A percentile compares a stretch with the other conserved stretches of the same genome.
Conservation (phyloP, 2,329 filamentous ascomycete species). For the Podosphaera fusca region DNA sequence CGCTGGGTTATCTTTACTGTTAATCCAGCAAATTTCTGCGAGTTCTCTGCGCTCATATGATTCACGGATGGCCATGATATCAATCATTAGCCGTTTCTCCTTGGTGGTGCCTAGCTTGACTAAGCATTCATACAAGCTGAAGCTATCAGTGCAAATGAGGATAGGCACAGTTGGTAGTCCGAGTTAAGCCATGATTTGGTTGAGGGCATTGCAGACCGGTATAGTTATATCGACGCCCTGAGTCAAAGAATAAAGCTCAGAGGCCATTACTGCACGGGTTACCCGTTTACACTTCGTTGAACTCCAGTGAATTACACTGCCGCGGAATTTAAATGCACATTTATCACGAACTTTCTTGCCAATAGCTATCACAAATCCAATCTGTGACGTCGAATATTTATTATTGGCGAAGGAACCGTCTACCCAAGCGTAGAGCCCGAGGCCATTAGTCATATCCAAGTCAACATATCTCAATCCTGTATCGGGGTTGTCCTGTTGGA, state of each 20-base stretch:
- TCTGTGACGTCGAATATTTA: background rate
- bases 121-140: too few species aligned
- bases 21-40: background rate
- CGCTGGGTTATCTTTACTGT: background rate
- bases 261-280: background rate
- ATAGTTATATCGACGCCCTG: background rate
- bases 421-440: background rate
- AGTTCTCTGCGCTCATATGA: background rate
- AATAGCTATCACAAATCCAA: background rate
- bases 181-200: background rate
- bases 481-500: background rate
- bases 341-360: background rate
- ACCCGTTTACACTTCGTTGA: background rate
- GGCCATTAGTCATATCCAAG: background rate
- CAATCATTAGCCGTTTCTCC: background rate
- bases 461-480: background rate
- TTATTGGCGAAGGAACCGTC: background rate
- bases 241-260: background rate
- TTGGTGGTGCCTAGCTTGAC: too few species aligned
- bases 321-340: background rate
- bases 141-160: background rate
- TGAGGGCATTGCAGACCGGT: background rate
- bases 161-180: background rate
- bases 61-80: background rate
- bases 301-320: background rate